These are phyloP conservation scores for Rhododendron williamsianum DNA, from an alignment of 148 eudicot genomes.

Conservation along the genomic window DNA sequence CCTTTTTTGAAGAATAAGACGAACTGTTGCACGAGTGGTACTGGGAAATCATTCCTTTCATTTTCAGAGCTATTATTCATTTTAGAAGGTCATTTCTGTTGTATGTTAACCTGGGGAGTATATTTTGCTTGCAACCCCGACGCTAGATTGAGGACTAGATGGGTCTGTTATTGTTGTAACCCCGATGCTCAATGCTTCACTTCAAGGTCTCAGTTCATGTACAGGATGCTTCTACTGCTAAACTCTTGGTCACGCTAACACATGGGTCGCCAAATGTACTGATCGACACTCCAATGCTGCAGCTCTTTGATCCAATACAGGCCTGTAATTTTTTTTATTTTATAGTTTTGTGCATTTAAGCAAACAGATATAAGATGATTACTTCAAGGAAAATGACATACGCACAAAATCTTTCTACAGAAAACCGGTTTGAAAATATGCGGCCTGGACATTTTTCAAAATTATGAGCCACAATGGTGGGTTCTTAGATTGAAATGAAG, in stretches of 20 bases:
- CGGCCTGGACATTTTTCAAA: background rate
- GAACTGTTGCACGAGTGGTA: background rate
- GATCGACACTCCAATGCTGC: conserved; percentile 52
- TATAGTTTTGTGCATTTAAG: background rate
- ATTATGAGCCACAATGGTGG: background rate
- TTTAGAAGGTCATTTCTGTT: background rate
- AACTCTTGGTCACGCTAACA: conserved; percentile 46
- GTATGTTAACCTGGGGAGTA: background rate
- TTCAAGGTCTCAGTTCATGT: conserved; percentile 17
- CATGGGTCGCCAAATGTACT: conserved; percentile 70
- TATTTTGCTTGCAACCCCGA: conserved; percentile 4
- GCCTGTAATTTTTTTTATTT: conserved; percentile 29
- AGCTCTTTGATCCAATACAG: conserved; percentile 59
- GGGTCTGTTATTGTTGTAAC: background rate
- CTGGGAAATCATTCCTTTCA: background rate
- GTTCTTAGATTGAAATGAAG: background rate
- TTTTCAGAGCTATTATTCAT: background rate
- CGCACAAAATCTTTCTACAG: background rate
- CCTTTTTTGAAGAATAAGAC: background rate
- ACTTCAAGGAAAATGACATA: background rate
- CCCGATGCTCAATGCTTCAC: background rate
- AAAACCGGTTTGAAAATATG: background rate
- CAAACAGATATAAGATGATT: background rate
- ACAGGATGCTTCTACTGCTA: conserved; percentile 76
- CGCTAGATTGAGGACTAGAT: background rate